Evolutionary conservation across 192 early-diverging fungal species (phyloP).

Genomic region (Spizellomyces sp.): DNA sequence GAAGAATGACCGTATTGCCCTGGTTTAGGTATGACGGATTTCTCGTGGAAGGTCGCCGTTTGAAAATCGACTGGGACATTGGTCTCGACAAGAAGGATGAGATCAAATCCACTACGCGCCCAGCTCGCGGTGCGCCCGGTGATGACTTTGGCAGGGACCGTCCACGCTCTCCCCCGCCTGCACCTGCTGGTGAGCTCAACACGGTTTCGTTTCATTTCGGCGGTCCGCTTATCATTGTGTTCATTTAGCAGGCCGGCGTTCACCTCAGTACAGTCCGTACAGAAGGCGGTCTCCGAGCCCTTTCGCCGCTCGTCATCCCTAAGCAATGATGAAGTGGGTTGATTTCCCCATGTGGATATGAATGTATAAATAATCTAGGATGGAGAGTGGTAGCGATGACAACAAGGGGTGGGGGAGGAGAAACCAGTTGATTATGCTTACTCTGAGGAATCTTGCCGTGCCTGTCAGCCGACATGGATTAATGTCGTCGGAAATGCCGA

Average conservation of each 20-base stretch:
- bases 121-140: neutral
- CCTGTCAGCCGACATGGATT: too few relatives aligned
- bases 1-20: neutral
- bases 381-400: too few relatives aligned
- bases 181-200: neutral
- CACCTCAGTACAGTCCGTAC: neutral
- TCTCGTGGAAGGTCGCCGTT: slow-evolving; percentile 36
- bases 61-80: slow-evolving; percentile 53
- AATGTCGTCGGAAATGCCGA: too few relatives aligned
- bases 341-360: too few relatives aligned
- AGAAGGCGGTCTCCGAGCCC: neutral
- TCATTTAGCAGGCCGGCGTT: neutral
- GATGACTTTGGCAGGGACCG: slow-evolving; percentile 5
- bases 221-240: neutral
- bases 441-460: too few relatives aligned
- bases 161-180: slow-evolving; percentile 8
- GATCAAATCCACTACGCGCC: slow-evolving; percentile 8
- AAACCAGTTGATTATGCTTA: too few relatives aligned
- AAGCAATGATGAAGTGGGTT: too few relatives aligned
- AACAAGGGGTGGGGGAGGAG: too few relatives aligned
- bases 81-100: slow-evolving; percentile 46
- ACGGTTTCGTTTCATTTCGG: neutral
- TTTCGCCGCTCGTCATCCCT: too few relatives aligned
- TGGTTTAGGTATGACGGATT: slow-evolving; percentile 28
- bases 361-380: too few relatives aligned